Conservation (phyloP, 352 stramenopile genomes). For the Ophiocytium majus region DNA sequence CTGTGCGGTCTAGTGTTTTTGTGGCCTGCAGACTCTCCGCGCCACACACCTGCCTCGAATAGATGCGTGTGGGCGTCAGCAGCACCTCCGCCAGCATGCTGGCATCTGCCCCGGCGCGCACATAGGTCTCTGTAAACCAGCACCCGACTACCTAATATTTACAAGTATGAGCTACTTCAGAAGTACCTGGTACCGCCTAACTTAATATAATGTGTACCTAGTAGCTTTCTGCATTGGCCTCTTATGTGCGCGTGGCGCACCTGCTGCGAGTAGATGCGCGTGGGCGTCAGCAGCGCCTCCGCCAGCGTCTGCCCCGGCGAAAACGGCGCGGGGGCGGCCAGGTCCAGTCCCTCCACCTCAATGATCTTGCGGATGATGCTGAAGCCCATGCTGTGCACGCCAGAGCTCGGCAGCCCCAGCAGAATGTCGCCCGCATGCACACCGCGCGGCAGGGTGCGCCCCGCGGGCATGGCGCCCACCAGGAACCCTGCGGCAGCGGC, state of each 20-base stretch:
- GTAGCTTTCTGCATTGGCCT: no score
- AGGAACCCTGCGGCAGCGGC: conserved; percentile 80
- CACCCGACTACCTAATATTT: no score
- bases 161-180: no score
- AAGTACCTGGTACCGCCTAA: no score
- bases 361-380: conserved; percentile 86
- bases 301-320: conserved; percentile 42
- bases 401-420: conserved; percentile 86
- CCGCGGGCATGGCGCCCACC: conserved; percentile 84
- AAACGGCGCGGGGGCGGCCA: conserved; percentile 66
- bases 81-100: conserved; percentile 47
- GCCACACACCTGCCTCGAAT: conserved; percentile 62
- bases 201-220: no score
- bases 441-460: conserved; percentile 70
- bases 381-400: conserved; percentile 94
- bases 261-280: conserved; percentile 57
- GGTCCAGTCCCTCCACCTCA: conserved; percentile 66
- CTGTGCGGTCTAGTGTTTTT: no score
- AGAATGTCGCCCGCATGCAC: conserved; percentile 82
- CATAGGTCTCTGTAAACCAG: no score
- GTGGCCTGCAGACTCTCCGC: no score
- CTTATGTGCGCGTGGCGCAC: no score
- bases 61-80: conserved; percentile 44
- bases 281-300: conserved; percentile 42
- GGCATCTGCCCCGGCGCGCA: conserved; percentile 35